Evolutionary conservation across 2,329 filamentous ascomycete genomes (phyloP), one percentile per base, ranked within the genome.

Genomic region (Plenodomus biglobosus): DNA sequence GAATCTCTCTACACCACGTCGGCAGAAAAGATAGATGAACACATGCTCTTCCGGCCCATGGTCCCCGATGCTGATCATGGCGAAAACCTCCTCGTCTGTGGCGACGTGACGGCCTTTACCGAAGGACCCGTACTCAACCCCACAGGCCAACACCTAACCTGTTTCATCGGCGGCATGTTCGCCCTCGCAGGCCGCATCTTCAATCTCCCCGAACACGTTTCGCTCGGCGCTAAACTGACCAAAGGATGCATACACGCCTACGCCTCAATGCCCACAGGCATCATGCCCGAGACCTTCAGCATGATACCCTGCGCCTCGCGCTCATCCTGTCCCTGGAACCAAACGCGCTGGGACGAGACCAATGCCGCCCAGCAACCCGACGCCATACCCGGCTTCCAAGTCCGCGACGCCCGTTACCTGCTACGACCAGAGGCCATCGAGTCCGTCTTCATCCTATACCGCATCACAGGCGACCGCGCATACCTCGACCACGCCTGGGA

Each of bases 241-340:
- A 78, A 83, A 50, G 83, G 81, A 15, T 85, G 83, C 61, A 78
- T 85, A 20, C 85, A 80, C 77, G 77, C 81, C 6, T 85, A 85
- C 61, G 73, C 78, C 44, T 71, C 76, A 3, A 79, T 79, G 38
- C 76, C 78, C 2, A 75, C 78, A 0, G 82, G 82, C 1, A 77
- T 85, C 48, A 85, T 85, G 81, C 81, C 83, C 0, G 83, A 85
- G 58, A 69, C 72, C 20, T 83, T 83, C 61, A 62, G 75, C 20
- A 69, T 82, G 45, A 54, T 80, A 2, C 73, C 80, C 1, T 85
- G 83, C 61, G 50, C 49, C 2, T 56, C 52, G 1, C 61, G 66
- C 1, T 50, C 40, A 1, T 40, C 43, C 0, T 85, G 82, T 55
- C 65, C 73, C 2, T 85, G 80, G 80, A 76, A 84, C 56, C 75